Evolutionary conservation across 2,329 filamentous ascomycete species (phyloP).

Genomic region (Penicillium sp.): DNA sequence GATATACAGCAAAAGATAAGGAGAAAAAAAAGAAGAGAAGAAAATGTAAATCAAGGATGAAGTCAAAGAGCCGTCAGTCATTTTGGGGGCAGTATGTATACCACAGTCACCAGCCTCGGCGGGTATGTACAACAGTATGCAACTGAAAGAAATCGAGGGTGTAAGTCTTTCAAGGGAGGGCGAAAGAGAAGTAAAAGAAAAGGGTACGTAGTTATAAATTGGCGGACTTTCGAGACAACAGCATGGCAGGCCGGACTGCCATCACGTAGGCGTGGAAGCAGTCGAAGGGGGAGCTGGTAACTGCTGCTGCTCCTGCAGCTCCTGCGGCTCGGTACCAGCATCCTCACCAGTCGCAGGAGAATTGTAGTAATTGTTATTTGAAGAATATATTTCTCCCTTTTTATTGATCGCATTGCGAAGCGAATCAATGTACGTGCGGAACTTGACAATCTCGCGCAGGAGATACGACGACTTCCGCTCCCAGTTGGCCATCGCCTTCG

Average conservation of each 20-base stretch:
- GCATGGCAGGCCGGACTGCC: neutral
- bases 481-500: conserved; percentile 93
- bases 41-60: neutral
- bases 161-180: neutral
- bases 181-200: conserved; percentile 1
- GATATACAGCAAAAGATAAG: conserved; percentile 14
- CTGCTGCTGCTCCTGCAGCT: neutral
- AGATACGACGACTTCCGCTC: conserved; percentile 93
- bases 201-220: conserved; percentile 1
- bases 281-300: neutral
- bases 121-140: conserved; percentile 21
- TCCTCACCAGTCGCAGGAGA: neutral
- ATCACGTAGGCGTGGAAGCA: neutral
- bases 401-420: conserved; percentile 70
- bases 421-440: conserved; percentile 89
- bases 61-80: conserved; percentile 6
- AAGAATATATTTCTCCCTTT: conserved; percentile 67
- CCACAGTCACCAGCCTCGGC: conserved; percentile 8
- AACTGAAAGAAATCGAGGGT: neutral
- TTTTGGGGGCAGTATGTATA: conserved; percentile 18
- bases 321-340: neutral
- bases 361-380: conserved; percentile 4
- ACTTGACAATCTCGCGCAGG: conserved; percentile 93
- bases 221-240: neutral
- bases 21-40: conserved; percentile 2